Percentiles rank a stretch among this genome's conserved stretches.
Evolutionary conservation across 352 stramenopile genomes (phyloP).

Genomic region (Phytophthora sp.): DNA sequence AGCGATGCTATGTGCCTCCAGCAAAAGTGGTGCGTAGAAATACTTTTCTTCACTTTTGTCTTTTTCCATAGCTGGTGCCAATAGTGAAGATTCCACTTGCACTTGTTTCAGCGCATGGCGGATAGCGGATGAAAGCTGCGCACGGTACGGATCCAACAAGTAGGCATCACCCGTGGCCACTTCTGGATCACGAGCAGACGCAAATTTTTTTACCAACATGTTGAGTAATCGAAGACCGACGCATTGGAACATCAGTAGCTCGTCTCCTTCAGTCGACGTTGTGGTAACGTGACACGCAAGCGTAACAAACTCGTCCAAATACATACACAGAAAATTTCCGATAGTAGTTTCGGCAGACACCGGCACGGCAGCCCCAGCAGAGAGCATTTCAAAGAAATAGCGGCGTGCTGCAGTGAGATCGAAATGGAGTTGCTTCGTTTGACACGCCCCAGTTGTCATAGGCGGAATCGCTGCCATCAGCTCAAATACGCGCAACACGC

Average conservation of each 20-base stretch:
- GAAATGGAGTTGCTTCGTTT: conserved; percentile 61
- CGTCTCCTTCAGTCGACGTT: conserved; percentile 67
- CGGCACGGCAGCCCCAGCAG: conserved; percentile 12
- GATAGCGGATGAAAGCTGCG: conserved; percentile 80
- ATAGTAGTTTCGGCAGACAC: conserved; percentile 11
- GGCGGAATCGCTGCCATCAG: conserved; percentile 42
- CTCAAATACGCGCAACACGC: conserved; percentile 78
- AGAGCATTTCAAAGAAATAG: conserved; percentile 53
- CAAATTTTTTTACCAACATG: conserved; percentile 68
- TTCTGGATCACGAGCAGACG: conserved; percentile 66
- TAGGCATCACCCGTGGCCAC: conserved; percentile 56
- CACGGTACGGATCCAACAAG: conserved; percentile 83
- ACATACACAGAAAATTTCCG: conserved; percentile 86
- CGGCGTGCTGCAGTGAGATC: conserved; percentile 61
- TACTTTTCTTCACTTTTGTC: conserved; percentile 23
- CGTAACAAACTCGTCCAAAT: conserved; percentile 88
- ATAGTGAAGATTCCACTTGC: conserved; percentile 26
- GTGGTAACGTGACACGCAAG: conserved; percentile 81
- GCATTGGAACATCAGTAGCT: conserved; percentile 83
- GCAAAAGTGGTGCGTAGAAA: conserved; percentile 69
- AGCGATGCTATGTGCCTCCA: conserved; percentile 74
- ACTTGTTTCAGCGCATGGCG: conserved; percentile 79
- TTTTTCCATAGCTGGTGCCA: conserved; percentile 17
- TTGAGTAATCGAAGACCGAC: conserved; percentile 72
- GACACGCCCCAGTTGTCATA: conserved; percentile 14